Base-by-base conservation (phyloP, 2,329 filamentous ascomycete species). In the Penicillium sp. region DNA sequence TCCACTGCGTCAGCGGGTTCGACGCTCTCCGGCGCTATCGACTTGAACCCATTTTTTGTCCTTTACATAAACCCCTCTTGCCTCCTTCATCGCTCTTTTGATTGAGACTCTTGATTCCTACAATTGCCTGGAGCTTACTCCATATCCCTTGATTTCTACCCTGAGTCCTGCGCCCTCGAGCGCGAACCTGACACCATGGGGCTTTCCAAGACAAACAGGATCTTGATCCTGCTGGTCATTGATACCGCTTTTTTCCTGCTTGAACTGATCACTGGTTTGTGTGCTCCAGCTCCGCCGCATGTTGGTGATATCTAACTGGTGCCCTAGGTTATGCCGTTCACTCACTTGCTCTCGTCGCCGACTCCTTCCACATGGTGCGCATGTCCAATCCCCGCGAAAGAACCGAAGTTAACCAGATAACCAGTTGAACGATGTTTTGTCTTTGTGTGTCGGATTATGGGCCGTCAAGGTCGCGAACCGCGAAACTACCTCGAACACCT, bases 361-460 rank as follows among this genome's bases (percentile, higher is more conserved):
- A 99, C 79, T 92, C 94, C 56, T 99, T 99, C 75, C 94, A 99
- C 77, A 99, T 99, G 94, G 89, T 91, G 71, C 65, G 82, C 74
- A 40, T 48, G 38, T 45, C 18, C 24, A 29, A 13, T n/a, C 21
- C 21, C 27, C 34, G 31, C 9, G 27, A 27, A 45, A 54, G n/a
- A 57, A 43, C 2, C 9, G n/a, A 6, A 47, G 36, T 18, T 24
- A 14, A 43, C 21, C 47, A 51, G 24, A 50, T 16, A 9, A 14
- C 49, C 63, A 92, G 89, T 82, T 99, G 57, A 99, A 99, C 79
- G 94, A 99, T 84, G 94, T 99, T 65, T 88, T 99, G 57, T 97
- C 94, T 1, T 80, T 99, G 13, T 83, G 88, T 53, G 93, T 99
- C 58, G 94, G 94, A 61, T 77, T 97, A 39, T 99, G 94, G 93